A percentile compares a stretch with the other conserved stretches of the same genome.
Conservation (phyloP, 176 grass and related monocot species). For the Oryza meyeriana region DNA sequence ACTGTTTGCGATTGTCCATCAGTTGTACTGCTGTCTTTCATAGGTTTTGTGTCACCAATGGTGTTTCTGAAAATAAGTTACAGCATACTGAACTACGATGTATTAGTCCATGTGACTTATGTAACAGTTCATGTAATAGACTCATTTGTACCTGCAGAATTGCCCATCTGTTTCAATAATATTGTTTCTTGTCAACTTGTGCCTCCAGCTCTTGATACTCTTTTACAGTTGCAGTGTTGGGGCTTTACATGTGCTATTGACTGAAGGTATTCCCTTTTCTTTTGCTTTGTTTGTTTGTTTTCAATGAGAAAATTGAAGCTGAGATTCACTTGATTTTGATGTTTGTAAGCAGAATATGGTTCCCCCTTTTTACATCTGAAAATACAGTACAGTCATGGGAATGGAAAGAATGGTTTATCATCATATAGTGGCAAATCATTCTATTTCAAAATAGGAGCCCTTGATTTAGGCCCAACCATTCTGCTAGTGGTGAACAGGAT, state of each 20-base stretch:
- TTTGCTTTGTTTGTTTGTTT: neutral
- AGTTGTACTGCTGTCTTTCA: neutral
- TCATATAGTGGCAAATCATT: neutral
- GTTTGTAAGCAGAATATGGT: neutral
- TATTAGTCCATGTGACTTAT: neutral
- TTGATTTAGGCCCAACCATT: neutral
- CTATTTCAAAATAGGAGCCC: too few relatives aligned
- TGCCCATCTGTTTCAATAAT: neutral
- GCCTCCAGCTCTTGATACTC: neutral
- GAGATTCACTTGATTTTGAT: neutral
- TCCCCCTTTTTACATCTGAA: neutral
- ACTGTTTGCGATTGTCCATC: neutral
- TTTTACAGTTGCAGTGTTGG: neutral
- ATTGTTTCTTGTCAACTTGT: constrained; percentile 2
- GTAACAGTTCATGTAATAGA: neutral
- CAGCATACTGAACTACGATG: neutral
- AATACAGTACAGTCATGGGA: neutral
- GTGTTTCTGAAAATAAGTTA: constrained; percentile 19
- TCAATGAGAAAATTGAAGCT: neutral
- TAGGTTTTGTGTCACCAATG: neutral
- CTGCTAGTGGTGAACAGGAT: neutral
- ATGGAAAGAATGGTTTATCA: neutral
- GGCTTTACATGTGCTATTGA: neutral
- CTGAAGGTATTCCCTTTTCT: neutral
- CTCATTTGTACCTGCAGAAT: neutral